These are phyloP conservation scores for Penicillium bialowiezense DNA, from an alignment of 495 filamentous ascomycete species.

Conservation along the genomic window DNA sequence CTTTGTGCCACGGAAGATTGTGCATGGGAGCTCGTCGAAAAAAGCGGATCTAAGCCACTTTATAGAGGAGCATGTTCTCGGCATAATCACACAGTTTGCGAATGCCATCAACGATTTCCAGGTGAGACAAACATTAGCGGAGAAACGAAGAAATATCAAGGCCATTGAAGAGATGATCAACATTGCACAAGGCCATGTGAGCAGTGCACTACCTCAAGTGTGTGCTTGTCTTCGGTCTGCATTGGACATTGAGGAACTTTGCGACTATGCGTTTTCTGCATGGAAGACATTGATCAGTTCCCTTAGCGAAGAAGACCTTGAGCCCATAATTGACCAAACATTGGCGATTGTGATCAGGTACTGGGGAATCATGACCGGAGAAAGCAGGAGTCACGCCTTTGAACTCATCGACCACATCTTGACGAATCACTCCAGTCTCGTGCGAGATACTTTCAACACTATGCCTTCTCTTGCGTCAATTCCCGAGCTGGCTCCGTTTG, in stretches of 20 bases:
- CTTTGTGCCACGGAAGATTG: conserved; percentile 55
- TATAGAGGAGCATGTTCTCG: conserved; percentile 80
- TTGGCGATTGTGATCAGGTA: conserved; percentile 81
- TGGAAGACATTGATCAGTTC: conserved; percentile 77
- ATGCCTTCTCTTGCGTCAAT: conserved; percentile 80
- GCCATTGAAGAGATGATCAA: conserved; percentile 88
- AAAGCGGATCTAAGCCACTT: conserved; percentile 64
- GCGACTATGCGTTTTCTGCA: conserved; percentile 73
- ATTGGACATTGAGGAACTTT: conserved; percentile 66
- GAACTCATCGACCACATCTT: conserved; percentile 64
- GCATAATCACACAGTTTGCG: conserved; percentile 80
- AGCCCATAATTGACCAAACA: conserved; percentile 75
- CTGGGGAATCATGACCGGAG: conserved; percentile 65
- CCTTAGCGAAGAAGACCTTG: conserved; percentile 75
- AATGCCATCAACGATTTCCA: conserved; percentile 74
- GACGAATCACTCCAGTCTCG: conserved; percentile 51
- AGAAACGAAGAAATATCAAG: conserved; percentile 71
- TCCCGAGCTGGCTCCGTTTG: conserved; percentile 61
- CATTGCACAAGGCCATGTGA: conserved; percentile 64
- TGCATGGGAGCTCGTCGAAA: conserved; percentile 49
- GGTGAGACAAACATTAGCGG: conserved; percentile 54
- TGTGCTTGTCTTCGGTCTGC: conserved; percentile 80
- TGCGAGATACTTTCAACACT: conserved; percentile 63
- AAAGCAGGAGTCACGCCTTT: conserved; percentile 54
- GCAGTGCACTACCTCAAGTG: conserved; percentile 83